These are phyloP conservation scores for Cryptococcus sp. DNA, from an alignment of 1,284 basidiomycete species.

Conservation along the genomic window DNA sequence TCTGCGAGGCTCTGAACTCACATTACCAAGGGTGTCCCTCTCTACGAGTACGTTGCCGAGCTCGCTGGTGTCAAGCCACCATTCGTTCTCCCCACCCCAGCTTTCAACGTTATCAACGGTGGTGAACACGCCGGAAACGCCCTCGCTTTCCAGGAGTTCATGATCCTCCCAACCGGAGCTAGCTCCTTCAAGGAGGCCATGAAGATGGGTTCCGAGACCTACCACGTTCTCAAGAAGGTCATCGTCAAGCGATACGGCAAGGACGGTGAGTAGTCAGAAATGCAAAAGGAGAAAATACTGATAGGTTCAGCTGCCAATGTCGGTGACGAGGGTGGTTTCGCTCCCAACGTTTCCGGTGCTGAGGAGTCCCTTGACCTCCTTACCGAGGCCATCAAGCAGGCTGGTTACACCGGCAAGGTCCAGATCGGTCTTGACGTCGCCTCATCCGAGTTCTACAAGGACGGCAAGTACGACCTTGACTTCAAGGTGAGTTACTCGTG, in stretches of 20 bases:
- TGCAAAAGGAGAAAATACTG: background rate
- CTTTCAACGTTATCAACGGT: slow-evolving; percentile 99
- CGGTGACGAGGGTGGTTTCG: slow-evolving; percentile 99
- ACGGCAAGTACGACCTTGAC: slow-evolving; percentile 99
- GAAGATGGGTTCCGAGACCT: slow-evolving; percentile 97
- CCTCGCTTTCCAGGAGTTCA: slow-evolving; percentile 99
- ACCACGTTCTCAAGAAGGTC: slow-evolving; percentile 99
- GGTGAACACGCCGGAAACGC: slow-evolving; percentile 99
- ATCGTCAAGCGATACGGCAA: slow-evolving; percentile 99
- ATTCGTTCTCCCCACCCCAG: slow-evolving; percentile 83
- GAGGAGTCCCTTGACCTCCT: slow-evolving; percentile 97
- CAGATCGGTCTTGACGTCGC: slow-evolving; percentile 99
- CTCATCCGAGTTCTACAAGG: slow-evolving; percentile 99
- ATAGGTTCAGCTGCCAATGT: slow-evolving; percentile 80
- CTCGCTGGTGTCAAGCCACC: slow-evolving; percentile 92
- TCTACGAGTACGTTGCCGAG: slow-evolving; percentile 94
- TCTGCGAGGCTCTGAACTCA: background rate
- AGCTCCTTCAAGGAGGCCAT: slow-evolving; percentile 89
- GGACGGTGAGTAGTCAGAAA: slow-evolving; percentile 62
- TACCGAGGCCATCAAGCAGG: slow-evolving; percentile 91
- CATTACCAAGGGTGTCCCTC: slow-evolving; percentile 65
- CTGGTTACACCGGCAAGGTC: slow-evolving; percentile 97
- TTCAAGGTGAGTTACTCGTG: slow-evolving; percentile 53
- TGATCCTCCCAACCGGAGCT: slow-evolving; percentile 96
- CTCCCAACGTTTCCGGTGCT: slow-evolving; percentile 93